These are phyloP conservation scores for Salpingoeca rosetta DNA, from an alignment of 78 protist species.

Conservation along the genomic window DNA sequence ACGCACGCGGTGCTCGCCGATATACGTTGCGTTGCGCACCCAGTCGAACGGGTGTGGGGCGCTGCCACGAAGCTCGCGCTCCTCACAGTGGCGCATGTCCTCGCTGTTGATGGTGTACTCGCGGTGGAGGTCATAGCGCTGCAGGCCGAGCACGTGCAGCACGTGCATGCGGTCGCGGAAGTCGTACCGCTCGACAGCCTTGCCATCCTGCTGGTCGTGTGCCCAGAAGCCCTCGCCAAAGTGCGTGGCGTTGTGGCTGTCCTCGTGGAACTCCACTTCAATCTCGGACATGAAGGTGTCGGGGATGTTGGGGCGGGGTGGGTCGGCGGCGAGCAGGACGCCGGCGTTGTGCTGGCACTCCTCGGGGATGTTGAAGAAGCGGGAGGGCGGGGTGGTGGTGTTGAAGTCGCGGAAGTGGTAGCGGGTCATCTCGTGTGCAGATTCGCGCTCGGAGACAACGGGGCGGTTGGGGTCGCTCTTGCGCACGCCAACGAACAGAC, in stretches of 20 bases:
- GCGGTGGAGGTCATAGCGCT: background rate
- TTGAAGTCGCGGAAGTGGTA: background rate
- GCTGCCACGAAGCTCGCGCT: no score
- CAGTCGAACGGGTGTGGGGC: background rate
- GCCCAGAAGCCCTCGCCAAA: background rate
- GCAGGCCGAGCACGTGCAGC: background rate
- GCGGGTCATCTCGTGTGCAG: background rate
- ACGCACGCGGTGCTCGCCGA: no score
- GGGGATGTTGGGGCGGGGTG: background rate
- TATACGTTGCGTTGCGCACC: background rate
- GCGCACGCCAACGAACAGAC: background rate
- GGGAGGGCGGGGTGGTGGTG: background rate
- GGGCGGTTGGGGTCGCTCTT: background rate
- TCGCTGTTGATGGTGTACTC: background rate
- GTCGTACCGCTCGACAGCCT: background rate
- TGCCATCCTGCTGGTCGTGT: background rate
- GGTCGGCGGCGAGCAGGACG: background rate
- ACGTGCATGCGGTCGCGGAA: background rate
- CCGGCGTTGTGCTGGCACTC: background rate
- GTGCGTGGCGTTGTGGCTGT: background rate
- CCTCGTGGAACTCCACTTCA: background rate
- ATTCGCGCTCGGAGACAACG: background rate
- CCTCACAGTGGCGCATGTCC: background rate
- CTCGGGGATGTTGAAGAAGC: background rate
- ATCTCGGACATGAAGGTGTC: background rate